Conservation (phyloP, 169 alveolate genomes). For the Plasmodium vinckei region DNA sequence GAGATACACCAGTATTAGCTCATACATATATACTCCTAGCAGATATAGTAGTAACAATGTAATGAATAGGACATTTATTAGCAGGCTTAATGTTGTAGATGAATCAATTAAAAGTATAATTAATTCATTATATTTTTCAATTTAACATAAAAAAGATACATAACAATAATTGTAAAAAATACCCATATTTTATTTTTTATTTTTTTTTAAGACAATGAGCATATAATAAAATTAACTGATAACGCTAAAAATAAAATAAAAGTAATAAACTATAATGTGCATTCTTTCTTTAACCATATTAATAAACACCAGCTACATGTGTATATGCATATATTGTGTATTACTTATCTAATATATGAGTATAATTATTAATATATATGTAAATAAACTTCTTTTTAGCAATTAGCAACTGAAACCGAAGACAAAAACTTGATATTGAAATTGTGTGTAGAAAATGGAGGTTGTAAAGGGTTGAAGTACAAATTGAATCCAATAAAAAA, state of each 20-base stretch:
- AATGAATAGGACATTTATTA: slow-evolving; percentile 7
- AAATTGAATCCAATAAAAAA: slow-evolving; percentile 67
- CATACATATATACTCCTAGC: slow-evolving; percentile 4
- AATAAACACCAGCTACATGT: neutral
- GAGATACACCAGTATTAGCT: neutral
- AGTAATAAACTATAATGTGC: slow-evolving; percentile 16
- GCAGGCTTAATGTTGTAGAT: slow-evolving; percentile 43
- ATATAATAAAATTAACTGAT: slow-evolving; percentile 66
- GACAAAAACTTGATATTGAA: slow-evolving; percentile 32
- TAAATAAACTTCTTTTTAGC: slow-evolving; percentile 42
- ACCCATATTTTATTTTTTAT: neutral
- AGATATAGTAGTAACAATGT: neutral
- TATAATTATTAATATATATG: neutral
- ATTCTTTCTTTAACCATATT: neutral
- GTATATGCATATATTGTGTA: neutral
- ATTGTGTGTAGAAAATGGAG: slow-evolving; percentile 65
- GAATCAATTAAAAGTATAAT: slow-evolving; percentile 62
- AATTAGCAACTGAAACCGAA: slow-evolving; percentile 26
- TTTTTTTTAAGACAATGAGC: slow-evolving; percentile 56
- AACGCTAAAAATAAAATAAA: slow-evolving; percentile 57
- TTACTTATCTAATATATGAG: neutral
- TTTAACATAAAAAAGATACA: neutral
- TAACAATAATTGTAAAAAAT: neutral
- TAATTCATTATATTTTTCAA: slow-evolving; percentile 1
- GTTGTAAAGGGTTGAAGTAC: slow-evolving; percentile 72